Evolutionary conservation across 2,329 filamentous ascomycete species (phyloP), one percentile per base, ranked within the genome.

Genomic region (Monilinia vaccinii-corymbosi): DNA sequence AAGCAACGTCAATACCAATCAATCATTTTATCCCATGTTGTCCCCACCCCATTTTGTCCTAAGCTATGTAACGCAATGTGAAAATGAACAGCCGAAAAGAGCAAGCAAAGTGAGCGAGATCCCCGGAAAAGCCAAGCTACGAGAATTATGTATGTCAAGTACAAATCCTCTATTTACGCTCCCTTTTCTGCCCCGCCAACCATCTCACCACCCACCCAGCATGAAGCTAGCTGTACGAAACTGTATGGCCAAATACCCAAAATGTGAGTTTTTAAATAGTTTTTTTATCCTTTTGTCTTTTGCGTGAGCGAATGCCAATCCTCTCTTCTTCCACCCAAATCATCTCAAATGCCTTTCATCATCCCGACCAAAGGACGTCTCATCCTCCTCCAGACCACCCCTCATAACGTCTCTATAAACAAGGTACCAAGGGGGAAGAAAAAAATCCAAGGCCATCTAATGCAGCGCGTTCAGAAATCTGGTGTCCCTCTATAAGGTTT

Each of bases 381-480:
- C 47, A 59, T 53, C 48, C 36, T 46, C 38, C 40, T 16, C 55
- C 34, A 49, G 21, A 57, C 55, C 40, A 57, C 45, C 55, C 56
- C 46, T 38, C 46, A 46, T 47, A 28, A 58, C 48, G 25, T 53
- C 48, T 59, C 56, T 59, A 59, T 53, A 59, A 53, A 59, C 46
- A 58, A 51, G 23, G 13, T 28, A 53, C 21, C 38, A 40, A 40
- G 16, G n/a, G 6, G n/a, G n/a, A n/a, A n/a, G n/a, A n/a, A n/a
- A 42, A 42, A 59, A 53, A 59, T 53, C 21, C 56, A 59, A 45
- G 28, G 48, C 48, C 40, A 53, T 59, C 56, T 59, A 59, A 59
- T 46, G 40, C 48, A 53, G 38, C 48, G 38, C 48, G 31, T 25
- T 13, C 36, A 59, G 36, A 59, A 59, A 40, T 40, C 52, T 48